phyloP scores from a whole-genome alignment of 495 filamentous ascomycete species.

The Cudoniella acicularis region DNA sequence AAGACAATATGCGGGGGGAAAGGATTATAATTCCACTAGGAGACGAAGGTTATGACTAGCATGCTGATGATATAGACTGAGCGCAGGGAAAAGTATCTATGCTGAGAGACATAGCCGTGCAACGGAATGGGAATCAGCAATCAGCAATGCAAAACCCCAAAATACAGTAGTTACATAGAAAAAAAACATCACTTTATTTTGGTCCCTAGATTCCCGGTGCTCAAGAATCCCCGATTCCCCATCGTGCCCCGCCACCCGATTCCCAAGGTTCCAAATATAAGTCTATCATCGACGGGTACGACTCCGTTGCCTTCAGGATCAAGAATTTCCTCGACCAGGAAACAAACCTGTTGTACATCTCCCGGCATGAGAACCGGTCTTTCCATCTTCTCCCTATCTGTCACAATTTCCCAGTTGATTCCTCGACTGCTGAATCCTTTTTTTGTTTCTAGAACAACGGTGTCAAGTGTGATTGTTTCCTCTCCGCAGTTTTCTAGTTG shows the following conservation, averaged over 20 bases:
- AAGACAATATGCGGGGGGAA: too few species aligned
- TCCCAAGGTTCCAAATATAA: conserved; percentile 74
- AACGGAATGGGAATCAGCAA: background rate
- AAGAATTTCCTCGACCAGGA: conserved; percentile 69
- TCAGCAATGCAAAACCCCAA: background rate
- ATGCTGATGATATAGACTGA: too few species aligned
- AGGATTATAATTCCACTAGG: too few species aligned
- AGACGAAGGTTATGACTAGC: too few species aligned
- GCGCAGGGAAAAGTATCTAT: too few species aligned
- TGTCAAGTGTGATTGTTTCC: conserved; percentile 57
- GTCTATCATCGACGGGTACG: conserved; percentile 52
- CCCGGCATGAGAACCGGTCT: conserved; percentile 73
- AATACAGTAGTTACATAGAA: background rate
- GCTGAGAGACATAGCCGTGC: too few species aligned
- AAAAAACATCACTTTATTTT: conserved; percentile 22
- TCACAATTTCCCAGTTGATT: conserved; percentile 51
- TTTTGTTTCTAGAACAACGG: conserved; percentile 47
- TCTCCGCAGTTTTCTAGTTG: conserved; percentile 92
- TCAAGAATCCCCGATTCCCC: conserved; percentile 84
- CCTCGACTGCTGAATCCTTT: conserved; percentile 40
- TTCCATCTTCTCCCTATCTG: conserved; percentile 22
- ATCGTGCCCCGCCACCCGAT: conserved; percentile 87
- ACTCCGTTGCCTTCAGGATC: conserved; percentile 45
- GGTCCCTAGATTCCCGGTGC: conserved; percentile 76
- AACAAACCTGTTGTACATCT: conserved; percentile 90